Evolutionary conservation across 2,329 filamentous ascomycete species (phyloP).

Genomic region (Penicillium sp.): DNA sequence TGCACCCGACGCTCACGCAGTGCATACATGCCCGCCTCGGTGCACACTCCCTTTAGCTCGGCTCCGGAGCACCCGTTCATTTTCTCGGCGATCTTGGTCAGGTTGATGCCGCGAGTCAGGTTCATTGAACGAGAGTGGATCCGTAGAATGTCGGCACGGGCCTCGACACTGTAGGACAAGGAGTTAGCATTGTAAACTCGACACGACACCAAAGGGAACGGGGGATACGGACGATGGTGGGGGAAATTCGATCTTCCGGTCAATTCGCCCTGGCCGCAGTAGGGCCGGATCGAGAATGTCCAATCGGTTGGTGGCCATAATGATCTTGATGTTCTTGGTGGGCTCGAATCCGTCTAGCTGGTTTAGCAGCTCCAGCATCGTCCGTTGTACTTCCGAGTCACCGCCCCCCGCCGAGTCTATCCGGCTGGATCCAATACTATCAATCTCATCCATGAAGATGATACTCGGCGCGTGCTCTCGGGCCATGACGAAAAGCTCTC

Average conservation of each 20-base stretch:
- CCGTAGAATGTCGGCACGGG: slow-evolving; percentile 91
- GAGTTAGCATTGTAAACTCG: slow-evolving; percentile 16
- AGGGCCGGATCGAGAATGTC: slow-evolving; percentile 96
- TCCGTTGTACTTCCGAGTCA: slow-evolving; percentile 96
- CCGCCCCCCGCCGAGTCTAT: slow-evolving; percentile 93
- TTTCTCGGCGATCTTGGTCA: slow-evolving; percentile 98
- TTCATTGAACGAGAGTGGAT: slow-evolving; percentile 99
- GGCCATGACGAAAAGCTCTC: slow-evolving; percentile 98
- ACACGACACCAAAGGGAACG: not conserved
- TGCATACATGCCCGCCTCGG: slow-evolving; percentile 97
- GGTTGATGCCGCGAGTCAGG: slow-evolving; percentile 90
- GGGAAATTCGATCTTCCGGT: slow-evolving; percentile 98
- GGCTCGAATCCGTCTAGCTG: slow-evolving; percentile 98
- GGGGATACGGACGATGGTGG: slow-evolving; percentile 64
- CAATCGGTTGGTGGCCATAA: slow-evolving; percentile 98
- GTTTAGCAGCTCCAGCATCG: slow-evolving; percentile 97
- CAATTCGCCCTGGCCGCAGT: slow-evolving; percentile 91
- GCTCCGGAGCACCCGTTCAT: slow-evolving; percentile 99
- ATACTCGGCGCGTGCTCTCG: slow-evolving; percentile 96
- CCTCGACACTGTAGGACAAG: slow-evolving; percentile 61
- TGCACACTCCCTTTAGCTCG: slow-evolving; percentile 97
- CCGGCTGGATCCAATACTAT: slow-evolving; percentile 94
- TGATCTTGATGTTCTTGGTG: slow-evolving; percentile 99
- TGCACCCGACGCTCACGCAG: slow-evolving; percentile 92
- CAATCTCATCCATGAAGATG: slow-evolving; percentile 99